Conservation (phyloP, 495 filamentous ascomycete genomes). For the Lentithecium fluviatile region DNA sequence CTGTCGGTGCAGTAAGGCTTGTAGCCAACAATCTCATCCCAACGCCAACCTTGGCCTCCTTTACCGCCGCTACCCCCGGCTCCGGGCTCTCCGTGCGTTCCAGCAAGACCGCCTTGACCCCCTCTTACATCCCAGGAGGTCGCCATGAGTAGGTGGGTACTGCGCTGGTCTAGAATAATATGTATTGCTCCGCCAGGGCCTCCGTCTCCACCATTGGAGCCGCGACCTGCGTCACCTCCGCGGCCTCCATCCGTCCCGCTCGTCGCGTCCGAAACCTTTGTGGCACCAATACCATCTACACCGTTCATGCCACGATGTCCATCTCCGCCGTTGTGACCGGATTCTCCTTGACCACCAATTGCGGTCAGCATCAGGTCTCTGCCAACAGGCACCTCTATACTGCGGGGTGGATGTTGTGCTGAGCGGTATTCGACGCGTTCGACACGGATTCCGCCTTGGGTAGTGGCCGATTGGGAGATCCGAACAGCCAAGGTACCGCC, state of each 20-base stretch:
- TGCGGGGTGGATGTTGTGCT: background rate
- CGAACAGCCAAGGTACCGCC: background rate
- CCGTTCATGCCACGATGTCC: background rate
- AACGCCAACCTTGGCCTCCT: conserved; percentile 30
- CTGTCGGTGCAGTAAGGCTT: conserved; percentile 9
- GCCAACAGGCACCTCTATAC: background rate
- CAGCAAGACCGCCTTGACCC: conserved; percentile 32
- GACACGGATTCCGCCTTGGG: background rate
- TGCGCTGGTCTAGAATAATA: conserved; percentile 19
- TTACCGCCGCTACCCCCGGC: conserved; percentile 30
- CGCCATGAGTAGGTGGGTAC: conserved; percentile 27
- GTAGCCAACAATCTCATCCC: conserved; percentile 13
- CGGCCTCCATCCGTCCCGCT: conserved; percentile 4
- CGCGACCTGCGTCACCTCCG: conserved; percentile 17
- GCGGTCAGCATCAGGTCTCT: background rate
- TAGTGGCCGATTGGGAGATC: background rate
- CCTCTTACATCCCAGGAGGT: conserved; percentile 16
- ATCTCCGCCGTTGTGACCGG: conserved; percentile 1
- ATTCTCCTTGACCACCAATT: background rate
- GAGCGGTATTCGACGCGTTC: background rate
- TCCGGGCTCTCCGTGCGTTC: conserved; percentile 28
- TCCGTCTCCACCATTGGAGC: conserved; percentile 22
- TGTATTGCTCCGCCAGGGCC: conserved; percentile 23
- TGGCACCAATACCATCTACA: background rate
- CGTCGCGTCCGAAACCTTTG: conserved; percentile 11